These are phyloP conservation scores for Pichia sp. DNA, from an alignment of 1,139 yeast genomes.

Conservation along the genomic window DNA sequence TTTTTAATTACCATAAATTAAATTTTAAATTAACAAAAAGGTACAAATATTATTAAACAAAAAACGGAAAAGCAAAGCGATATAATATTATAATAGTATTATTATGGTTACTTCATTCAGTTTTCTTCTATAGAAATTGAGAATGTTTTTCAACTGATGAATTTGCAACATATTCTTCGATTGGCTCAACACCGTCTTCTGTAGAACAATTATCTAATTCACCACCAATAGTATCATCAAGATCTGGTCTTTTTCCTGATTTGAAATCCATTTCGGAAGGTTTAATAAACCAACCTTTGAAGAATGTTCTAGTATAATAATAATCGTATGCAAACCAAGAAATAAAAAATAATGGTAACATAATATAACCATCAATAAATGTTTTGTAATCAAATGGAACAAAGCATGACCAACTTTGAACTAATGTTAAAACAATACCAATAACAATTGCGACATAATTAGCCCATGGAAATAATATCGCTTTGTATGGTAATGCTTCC, in stretches of 20 bases:
- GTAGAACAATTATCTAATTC: slow-evolving; percentile 15
- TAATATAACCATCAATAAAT: slow-evolving; percentile 61
- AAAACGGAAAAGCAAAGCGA: too few relatives aligned
- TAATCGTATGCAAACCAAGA: slow-evolving; percentile 36
- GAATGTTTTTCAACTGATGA: slow-evolving; percentile 4
- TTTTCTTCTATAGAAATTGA: not conserved
- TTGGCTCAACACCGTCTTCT: not conserved
- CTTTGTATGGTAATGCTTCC: slow-evolving; percentile 48
- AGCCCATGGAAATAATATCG: slow-evolving; percentile 47
- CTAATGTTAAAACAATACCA: slow-evolving; percentile 49
- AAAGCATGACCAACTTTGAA: slow-evolving; percentile 66
- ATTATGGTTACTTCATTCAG: too few relatives aligned
- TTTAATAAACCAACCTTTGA: slow-evolving; percentile 27
- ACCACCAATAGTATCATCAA: slow-evolving; percentile 23
- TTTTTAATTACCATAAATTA: too few relatives aligned
- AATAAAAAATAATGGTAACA: slow-evolving; percentile 51
- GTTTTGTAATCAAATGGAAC: slow-evolving; percentile 54
- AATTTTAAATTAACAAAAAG: too few relatives aligned
- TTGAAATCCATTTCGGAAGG: slow-evolving; percentile 47
- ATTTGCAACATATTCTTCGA: not conserved
- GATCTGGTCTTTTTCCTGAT: slow-evolving; percentile 35
- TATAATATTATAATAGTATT: too few relatives aligned
- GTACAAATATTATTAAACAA: too few relatives aligned
- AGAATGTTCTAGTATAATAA: slow-evolving; percentile 15
- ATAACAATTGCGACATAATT: slow-evolving; percentile 46